Base-by-base conservation (phyloP, 176 grass and related monocot species). In the Pontederia paniculata region DNA sequence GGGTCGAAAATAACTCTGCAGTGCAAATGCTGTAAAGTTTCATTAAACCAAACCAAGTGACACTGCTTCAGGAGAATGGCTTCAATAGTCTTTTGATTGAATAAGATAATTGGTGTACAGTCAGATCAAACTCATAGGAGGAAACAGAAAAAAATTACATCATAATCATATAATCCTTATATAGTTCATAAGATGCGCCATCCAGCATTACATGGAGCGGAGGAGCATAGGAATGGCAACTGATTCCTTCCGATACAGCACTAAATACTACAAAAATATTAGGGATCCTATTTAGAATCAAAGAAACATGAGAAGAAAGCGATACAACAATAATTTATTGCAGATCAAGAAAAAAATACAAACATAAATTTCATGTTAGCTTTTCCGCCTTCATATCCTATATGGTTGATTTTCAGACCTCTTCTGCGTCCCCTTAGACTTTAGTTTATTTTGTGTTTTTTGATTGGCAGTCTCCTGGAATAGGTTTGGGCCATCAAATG, bases 401-500 rank as follows among this genome's bases (percentile, higher is more conserved):
- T 77, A 65, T 3, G 78, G 84, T 73, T 89, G 69, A 48, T 80
- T 77, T 2, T 73, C 66, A n/a, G 20, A 69, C 53, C 63, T 75
- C 23, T 20, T 42, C 14, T 70, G 52, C 17, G 81, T 72, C 9
- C 49, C 22, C 70, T 80, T 73, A 9, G 71, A 12, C 70, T 77
- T 83, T 62, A 54, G 75, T 54, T 73, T 70, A 57, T 75, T 66
- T 17, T 54, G 59, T 50, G 74, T 20, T 71, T 72, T 95, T 28
- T 45, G 45, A 53, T 77, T 71, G 4, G 73, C 76, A 5, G 41
- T 52, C 63, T 89, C 66, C 25, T 89, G 89, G 73, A 86, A 95
- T 22, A 70, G 89, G 48, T 95, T 95, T 2, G 58, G 54, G 7
- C 81, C 78, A 5, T 49, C 61, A 9, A 85, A 83, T 15, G 58